Conservation (phyloP, 148 eudicot genomes). For the Chenopodium album region DNA sequence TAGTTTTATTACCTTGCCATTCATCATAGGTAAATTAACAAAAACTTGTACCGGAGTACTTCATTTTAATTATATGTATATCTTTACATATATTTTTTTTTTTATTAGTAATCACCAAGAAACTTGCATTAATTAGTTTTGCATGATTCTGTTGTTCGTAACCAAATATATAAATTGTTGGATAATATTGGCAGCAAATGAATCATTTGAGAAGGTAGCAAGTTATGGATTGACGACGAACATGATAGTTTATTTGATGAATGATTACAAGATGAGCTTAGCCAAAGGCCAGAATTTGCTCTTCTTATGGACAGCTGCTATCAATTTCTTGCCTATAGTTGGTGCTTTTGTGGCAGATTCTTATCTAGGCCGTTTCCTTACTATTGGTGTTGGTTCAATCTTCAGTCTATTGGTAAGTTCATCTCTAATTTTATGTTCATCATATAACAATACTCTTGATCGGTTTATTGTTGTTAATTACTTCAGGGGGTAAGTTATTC, state of each 20-base stretch:
- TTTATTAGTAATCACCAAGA: no score
- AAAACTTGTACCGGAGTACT: no score
- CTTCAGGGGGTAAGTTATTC: no score
- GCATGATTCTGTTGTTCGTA: no score
- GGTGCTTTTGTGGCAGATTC: conserved; percentile 79
- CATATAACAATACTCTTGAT: no score
- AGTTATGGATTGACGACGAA: conserved; percentile 65
- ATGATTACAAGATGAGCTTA: conserved; percentile 47
- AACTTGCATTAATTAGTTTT: no score
- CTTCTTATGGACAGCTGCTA: conserved; percentile 59
- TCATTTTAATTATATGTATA: no score
- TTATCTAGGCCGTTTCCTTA: conserved; percentile 58
- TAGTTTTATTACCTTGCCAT: conserved; percentile 70
- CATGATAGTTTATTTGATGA: conserved; percentile 64
- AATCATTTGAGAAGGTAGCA: conserved; percentile 70
- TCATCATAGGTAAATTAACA: conserved; percentile 59
- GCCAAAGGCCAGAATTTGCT: conserved; percentile 46
- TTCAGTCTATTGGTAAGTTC: conserved; percentile 20
- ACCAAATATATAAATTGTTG: no score
- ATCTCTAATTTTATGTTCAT: no score
- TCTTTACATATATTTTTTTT: no score
- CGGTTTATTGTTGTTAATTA: no score
- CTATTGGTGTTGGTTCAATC: conserved; percentile 62
- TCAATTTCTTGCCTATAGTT: conserved; percentile 58
- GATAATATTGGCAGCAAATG: conserved; percentile 44